Percentiles rank a stretch among this genome's conserved stretches.
Conservation (phyloP, 805 yeast species). For the Cephaloascus fragrans region DNA sequence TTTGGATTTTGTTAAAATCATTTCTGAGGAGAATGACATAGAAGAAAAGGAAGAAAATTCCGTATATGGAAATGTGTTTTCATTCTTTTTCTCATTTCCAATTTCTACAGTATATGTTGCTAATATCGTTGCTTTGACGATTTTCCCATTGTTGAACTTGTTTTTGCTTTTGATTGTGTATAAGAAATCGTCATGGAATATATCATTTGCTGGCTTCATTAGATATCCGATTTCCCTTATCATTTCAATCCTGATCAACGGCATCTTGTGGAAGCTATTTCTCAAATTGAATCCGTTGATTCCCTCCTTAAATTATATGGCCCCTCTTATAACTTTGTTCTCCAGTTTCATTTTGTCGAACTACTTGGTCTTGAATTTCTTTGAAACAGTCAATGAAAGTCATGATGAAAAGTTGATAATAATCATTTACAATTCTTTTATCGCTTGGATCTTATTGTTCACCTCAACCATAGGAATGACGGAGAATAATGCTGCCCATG, state of each 20-base stretch:
- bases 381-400: conserved; percentile 29
- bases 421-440: conserved; percentile 41
- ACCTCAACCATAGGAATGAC: conserved; percentile 35
- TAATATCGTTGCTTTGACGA: conserved; percentile 41
- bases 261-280: conserved; percentile 28
- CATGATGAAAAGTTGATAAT: conserved; percentile 53
- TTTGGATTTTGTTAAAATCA: conserved; percentile 42
- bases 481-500: conserved; percentile 36
- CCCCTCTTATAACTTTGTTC: conserved; percentile 40
- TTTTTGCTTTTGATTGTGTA: conserved; percentile 36
- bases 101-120: conserved; percentile 35
- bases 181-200: conserved; percentile 38
- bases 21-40: conserved; percentile 29
- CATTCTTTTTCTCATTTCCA: conserved; percentile 47
- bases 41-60: conserved; percentile 28
- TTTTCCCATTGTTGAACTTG: conserved; percentile 44
- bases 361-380: conserved; percentile 43
- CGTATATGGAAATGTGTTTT: conserved; percentile 56
- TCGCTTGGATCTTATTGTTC: conserved; percentile 49
- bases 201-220: conserved; percentile 28
- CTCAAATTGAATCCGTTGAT: conserved; percentile 34
- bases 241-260: conserved; percentile 29
- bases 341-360: conserved; percentile 42
- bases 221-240: conserved; percentile 53
- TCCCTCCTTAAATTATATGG: conserved; percentile 37